phyloP scores from a whole-genome alignment of 2,329 filamentous ascomycete genomes.

The Trichoderma asperellum region DNA sequence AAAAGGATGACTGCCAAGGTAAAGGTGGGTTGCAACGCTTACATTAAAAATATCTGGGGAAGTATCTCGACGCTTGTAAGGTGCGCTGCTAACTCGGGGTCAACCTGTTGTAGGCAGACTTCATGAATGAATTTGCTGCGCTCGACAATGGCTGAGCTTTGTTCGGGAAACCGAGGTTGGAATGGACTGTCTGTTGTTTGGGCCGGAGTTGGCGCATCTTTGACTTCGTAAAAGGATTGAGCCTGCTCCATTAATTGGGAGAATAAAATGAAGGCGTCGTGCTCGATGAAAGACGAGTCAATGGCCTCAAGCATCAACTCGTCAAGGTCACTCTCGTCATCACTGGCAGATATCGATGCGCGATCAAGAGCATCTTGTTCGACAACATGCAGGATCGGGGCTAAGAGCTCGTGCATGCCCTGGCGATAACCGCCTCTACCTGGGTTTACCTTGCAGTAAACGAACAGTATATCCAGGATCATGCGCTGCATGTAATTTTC shows the following conservation, averaged over 20 bases:
- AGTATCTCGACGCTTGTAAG: conserved; percentile 82
- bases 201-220: conserved; percentile 29
- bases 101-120: conserved; percentile 73
- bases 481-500: conserved; percentile 75
- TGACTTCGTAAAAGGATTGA: conserved; percentile 82
- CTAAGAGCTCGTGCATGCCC: conserved; percentile 96
- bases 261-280: conserved; percentile 88
- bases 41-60: conserved; percentile 98
- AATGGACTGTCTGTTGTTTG: conserved; percentile 30
- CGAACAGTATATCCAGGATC: conserved; percentile 86
- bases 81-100: conserved; percentile 82
- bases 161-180: conserved; percentile 37
- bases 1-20: too few species aligned
- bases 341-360: conserved; percentile 38
- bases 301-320: conserved; percentile 65
- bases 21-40: conserved; percentile 37
- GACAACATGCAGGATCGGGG: conserved; percentile 83
- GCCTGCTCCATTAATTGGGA: conserved; percentile 85
- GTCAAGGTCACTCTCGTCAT: conserved; percentile 48
- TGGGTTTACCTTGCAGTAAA: conserved; percentile 92
- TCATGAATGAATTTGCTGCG: conserved; percentile 88
- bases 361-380: conserved; percentile 76
- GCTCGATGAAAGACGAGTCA: conserved; percentile 76
- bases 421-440: conserved; percentile 89
- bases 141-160: conserved; percentile 69